Base-by-base conservation (phyloP, 2,329 filamentous ascomycete genomes). In the Colletotrichum tamarilloi region DNA sequence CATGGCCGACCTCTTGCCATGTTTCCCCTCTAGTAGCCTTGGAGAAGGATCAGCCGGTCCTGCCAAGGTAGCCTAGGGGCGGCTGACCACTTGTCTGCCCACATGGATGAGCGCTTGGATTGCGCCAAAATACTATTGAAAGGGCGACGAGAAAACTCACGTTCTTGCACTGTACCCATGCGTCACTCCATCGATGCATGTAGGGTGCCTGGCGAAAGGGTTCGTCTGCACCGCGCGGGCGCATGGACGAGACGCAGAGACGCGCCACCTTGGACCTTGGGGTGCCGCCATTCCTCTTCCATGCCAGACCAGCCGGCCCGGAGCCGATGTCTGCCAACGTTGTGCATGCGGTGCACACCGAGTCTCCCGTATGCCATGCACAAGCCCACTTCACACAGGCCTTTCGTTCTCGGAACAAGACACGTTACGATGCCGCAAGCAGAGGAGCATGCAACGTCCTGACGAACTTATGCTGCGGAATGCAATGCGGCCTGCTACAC, bases 331-430 rank as follows among this genome's bases (percentile, higher is more conserved):
- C 53, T 56, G 49, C 53, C 42, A 63, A 60, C 42, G 42, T 68
- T 58, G 65, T 72, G 28, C 69, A 68, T 72, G 58, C 68, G 35
- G 64, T 68, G 57, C 68, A 52, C 68, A 64, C 69, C 69, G 65
- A 68, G 58, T 14, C 38, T 57, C 52, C 53, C 65, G 64, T 63
- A 55, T 64, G 62, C 16, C 62, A 64, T 53, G 62, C 28, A 53
- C 56, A 16, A 30, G 58, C 46, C 28, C 57, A 55, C 65, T 55
- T 52, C 19, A 57, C 38, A 42, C 57, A 14, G 42, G 42, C 58
- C 26, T 46, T 46, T 71, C 56, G 68, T 62, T 69, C 32, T 67
- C 46, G 55, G 55, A 62, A 58, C 59, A 22, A 55, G 49, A 58
- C 11, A 67, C n/a, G 42, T 52, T 53, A 42, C 32, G 38, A 67